Evolutionary conservation across 768 basidiomycete species (phyloP), one percentile per base, ranked within the genome.

Genomic region (Podaxis mareebaensis): DNA sequence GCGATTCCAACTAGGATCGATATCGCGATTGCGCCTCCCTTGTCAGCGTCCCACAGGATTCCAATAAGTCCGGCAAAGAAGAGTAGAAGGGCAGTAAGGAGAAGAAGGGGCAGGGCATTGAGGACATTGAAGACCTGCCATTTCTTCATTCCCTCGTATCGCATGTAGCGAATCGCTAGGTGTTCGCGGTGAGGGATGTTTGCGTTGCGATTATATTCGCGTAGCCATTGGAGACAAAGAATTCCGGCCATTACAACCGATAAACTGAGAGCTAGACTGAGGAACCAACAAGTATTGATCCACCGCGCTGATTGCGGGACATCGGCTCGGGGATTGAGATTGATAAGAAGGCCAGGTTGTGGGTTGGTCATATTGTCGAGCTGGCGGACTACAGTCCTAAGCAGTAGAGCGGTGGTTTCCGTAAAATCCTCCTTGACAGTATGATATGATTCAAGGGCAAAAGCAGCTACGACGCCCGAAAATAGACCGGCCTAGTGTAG

Each of bases 381-480:
- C 20, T 56, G 44, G 20, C 12, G 53, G 10, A 49, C 38, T 28
- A 63, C 33, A 38, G 30, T 48, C 26, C 33, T 30, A n/a, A 63
- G 61, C 5, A 71, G 56, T 11, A 64, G 28, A 2, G 63, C 60
- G 28, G 67, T 53, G 5, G 51, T 44, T 36, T 65, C 64, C 33
- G 64, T 60, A 1, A 68, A 65, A 55, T 71, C 65, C 39, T 67
- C 56, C 26, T 68, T 60, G 6, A 74, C 67, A 62, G 61, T 61
- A 8, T 65, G 59, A 54, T 66, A 71, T 2, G 70, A 69, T 49
- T 70, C 68, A 22, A 72, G 61, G 22, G 67, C 65, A 48, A 74
- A 74, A 1, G 71, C 70, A 4, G 67, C 67, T 4, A 71, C 71
- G 24, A 68, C 66, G 26, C 66, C 71, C 6, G 71, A 69, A 57